Percentiles rank a stretch among this genome's conserved stretches.
Conservation (phyloP, 2,329 filamentous ascomycete genomes). For the Orbilia quercus region DNA sequence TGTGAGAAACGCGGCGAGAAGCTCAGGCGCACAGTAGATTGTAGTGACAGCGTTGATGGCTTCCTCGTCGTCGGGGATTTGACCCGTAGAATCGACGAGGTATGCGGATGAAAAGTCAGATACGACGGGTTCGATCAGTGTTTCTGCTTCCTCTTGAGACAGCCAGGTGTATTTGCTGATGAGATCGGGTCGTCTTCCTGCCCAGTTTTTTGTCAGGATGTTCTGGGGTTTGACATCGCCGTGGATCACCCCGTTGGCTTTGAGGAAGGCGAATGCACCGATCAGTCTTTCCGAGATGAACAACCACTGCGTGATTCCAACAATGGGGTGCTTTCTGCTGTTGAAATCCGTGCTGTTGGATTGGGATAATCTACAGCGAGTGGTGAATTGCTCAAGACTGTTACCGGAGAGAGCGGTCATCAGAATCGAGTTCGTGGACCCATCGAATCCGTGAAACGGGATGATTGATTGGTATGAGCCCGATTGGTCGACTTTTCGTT, state of each 20-base stretch:
- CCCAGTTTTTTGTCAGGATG: slow-evolving; percentile 55
- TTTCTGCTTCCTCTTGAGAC: slow-evolving; percentile 1
- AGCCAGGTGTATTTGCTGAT: slow-evolving; percentile 20
- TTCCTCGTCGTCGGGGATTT: slow-evolving; percentile 53
- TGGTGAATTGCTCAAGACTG: slow-evolving; percentile 54
- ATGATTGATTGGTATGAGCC: slow-evolving; percentile 37
- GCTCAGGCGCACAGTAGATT: slow-evolving; percentile 59
- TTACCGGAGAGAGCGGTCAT: slow-evolving; percentile 56
- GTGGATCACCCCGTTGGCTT: slow-evolving; percentile 57
- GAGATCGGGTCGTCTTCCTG: neutral
- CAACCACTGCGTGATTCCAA: slow-evolving; percentile 58
- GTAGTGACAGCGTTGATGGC: slow-evolving; percentile 59
- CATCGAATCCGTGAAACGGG: slow-evolving; percentile 58
- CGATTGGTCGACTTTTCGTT: slow-evolving; percentile 17
- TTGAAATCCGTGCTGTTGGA: slow-evolving; percentile 12
- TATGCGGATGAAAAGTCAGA: slow-evolving; percentile 59
- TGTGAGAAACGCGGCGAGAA: slow-evolving; percentile 57
- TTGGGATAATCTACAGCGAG: slow-evolving; percentile 9
- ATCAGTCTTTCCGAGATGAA: slow-evolving; percentile 57
- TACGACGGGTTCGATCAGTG: slow-evolving; percentile 55
- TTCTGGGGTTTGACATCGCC: slow-evolving; percentile 60
- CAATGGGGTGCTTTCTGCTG: slow-evolving; percentile 51
- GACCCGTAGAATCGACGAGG: slow-evolving; percentile 20
- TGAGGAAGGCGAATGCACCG: slow-evolving; percentile 56
- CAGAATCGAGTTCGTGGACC: slow-evolving; percentile 47